Evolutionary conservation across 257 asterid species (phyloP).

Genomic region (Scutellaria minor): DNA sequence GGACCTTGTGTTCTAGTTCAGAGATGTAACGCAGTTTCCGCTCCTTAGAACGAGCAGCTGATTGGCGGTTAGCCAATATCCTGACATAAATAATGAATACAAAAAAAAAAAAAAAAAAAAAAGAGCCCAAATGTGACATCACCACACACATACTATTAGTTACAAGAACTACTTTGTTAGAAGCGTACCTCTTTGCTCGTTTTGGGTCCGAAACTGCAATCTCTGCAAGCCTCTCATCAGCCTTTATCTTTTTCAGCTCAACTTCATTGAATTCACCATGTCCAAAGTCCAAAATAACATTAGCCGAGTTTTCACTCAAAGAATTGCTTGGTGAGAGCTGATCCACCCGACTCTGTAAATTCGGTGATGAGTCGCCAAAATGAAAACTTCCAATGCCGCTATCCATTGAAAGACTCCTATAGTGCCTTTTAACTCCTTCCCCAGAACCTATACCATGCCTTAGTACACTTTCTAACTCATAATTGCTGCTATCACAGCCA

Average conservation of each 20-base stretch:
- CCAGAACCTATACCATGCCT: slow-evolving; percentile 34
- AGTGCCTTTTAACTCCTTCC: slow-evolving; percentile 68
- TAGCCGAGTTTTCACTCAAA: slow-evolving; percentile 45
- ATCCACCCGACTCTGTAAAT: slow-evolving; percentile 45
- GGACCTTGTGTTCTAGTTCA: slow-evolving; percentile 91
- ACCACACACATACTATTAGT: not conserved
- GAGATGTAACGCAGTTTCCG: slow-evolving; percentile 86
- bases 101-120: not conserved
- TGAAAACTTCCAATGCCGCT: slow-evolving; percentile 67
- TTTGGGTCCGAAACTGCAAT: slow-evolving; percentile 81
- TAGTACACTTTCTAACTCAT: slow-evolving; percentile 42
- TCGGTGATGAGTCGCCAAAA: slow-evolving; percentile 58
- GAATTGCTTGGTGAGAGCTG: slow-evolving; percentile 72
- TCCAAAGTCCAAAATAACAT: slow-evolving; percentile 60
- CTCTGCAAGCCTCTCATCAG: slow-evolving; percentile 87
- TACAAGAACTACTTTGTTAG: not conserved
- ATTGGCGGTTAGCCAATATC: slow-evolving; percentile 89
- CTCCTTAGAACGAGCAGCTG: slow-evolving; percentile 98
- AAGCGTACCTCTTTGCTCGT: slow-evolving; percentile 79
- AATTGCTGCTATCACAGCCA: slow-evolving; percentile 19
- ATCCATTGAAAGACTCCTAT: slow-evolving; percentile 90
- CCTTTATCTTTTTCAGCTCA: slow-evolving; percentile 81
- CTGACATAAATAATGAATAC: slow-evolving; percentile 45
- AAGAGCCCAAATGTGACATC: not conserved
- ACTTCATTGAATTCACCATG: slow-evolving; percentile 73